Conservation (phyloP, 768 basidiomycete genomes). For the Ramaria sp. region DNA sequence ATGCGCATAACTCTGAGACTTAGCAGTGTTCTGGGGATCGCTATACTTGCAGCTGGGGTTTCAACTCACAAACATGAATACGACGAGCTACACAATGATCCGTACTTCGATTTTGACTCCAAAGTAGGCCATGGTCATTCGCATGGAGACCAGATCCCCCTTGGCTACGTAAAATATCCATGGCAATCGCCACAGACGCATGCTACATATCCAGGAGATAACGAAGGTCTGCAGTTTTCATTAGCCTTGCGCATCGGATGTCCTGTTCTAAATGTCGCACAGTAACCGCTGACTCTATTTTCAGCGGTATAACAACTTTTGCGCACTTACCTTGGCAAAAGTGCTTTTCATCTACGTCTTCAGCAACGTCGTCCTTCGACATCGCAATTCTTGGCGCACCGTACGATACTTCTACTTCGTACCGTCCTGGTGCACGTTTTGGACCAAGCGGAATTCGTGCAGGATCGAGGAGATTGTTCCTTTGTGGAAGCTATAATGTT, state of each 20-base stretch:
- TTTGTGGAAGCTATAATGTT: conserved; percentile 76
- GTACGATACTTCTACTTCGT: conserved; percentile 67
- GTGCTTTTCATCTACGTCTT: conserved; percentile 45
- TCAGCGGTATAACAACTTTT: conserved; percentile 77
- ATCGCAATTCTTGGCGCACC: conserved; percentile 77
- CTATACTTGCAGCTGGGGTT: conserved; percentile 13
- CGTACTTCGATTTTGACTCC: neutral
- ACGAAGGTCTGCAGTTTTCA: conserved; percentile 44
- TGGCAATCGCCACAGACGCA: conserved; percentile 25
- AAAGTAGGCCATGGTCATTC: conserved; percentile 25
- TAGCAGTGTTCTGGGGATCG: conserved; percentile 14
- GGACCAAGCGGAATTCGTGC: conserved; percentile 77
- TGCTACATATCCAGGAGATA: conserved; percentile 42
- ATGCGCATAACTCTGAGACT: no score
- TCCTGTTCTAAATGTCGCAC: neutral
- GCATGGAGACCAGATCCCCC: conserved; percentile 42
- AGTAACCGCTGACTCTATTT: conserved; percentile 72
- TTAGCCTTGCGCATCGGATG: no score
- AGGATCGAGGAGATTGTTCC: conserved; percentile 62
- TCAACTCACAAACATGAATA: neutral
- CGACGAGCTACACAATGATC: conserved; percentile 13
- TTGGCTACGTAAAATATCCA: conserved; percentile 59
- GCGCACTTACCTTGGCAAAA: conserved; percentile 79
- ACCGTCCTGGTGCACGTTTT: conserved; percentile 76
- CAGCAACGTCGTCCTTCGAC: conserved; percentile 45